phyloP scores from a whole-genome alignment of 177 flowering plant genomes.

The Vitis hybrid region DNA sequence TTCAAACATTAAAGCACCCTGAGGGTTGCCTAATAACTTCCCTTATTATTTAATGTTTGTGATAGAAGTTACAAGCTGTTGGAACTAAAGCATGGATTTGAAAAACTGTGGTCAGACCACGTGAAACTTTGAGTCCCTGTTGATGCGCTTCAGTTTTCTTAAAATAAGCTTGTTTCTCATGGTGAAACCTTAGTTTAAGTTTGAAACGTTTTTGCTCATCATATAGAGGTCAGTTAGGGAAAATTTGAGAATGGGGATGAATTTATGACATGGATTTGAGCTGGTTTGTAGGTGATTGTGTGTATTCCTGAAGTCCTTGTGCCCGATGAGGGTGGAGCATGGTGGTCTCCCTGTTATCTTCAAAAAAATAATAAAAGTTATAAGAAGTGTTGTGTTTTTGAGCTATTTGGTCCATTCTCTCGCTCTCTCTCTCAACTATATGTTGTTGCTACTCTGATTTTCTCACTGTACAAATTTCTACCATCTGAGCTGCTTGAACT shows the following conservation, averaged over 20 bases:
- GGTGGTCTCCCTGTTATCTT: no score
- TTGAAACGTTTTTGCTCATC: background rate
- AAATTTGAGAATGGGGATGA: no score
- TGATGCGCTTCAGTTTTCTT: background rate
- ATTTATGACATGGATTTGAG: no score
- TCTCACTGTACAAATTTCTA: background rate
- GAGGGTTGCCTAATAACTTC: background rate
- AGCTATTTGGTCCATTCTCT: no score
- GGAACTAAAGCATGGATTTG: background rate
- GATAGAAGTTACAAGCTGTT: background rate
- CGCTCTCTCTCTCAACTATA: background rate
- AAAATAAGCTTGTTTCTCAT: no score
- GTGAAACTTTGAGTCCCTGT: background rate
- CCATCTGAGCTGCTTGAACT: slow-evolving; percentile 13
- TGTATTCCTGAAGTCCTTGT: no score
- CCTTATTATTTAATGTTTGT: background rate
- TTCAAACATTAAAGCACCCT: no score
- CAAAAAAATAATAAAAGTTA: no score
- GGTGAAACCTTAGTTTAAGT: no score
- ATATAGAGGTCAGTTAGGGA: background rate
- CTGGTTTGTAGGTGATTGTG: no score
- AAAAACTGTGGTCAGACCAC: background rate
- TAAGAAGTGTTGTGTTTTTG: no score
- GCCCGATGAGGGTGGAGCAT: no score
- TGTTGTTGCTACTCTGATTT: background rate